Evolutionary conservation across 2,329 filamentous ascomycete species (phyloP).

Genomic region (Cladosporium sp.): DNA sequence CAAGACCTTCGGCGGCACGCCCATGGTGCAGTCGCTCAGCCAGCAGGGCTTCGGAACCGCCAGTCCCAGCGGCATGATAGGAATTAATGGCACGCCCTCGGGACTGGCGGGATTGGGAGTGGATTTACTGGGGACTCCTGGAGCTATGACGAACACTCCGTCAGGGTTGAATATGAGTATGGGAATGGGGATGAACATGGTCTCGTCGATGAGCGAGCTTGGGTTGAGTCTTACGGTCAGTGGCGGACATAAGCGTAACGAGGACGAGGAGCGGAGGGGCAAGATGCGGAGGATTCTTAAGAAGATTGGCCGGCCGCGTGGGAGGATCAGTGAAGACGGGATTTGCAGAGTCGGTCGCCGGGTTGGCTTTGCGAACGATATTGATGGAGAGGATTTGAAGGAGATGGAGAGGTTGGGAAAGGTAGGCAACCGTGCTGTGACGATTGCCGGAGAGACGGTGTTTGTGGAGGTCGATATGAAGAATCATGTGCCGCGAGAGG

Average conservation of each 20-base stretch:
- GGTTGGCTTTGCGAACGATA: slow-evolving; percentile 60
- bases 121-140: slow-evolving; percentile 42
- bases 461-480: slow-evolving; percentile 39
- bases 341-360: slow-evolving; percentile 70
- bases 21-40: slow-evolving; percentile 39
- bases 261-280: slow-evolving; percentile 56
- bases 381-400: slow-evolving; percentile 27
- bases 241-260: slow-evolving; percentile 42
- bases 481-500: slow-evolving; percentile 48
- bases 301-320: slow-evolving; percentile 67
- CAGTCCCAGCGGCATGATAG: slow-evolving; percentile 31
- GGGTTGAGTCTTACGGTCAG: slow-evolving; percentile 44
- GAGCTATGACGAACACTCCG: slow-evolving; percentile 42
- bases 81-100: slow-evolving; percentile 35
- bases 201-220: slow-evolving; percentile 45
- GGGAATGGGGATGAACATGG: slow-evolving; percentile 39
- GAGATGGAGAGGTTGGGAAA: slow-evolving; percentile 26
- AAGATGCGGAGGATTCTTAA: slow-evolving; percentile 64
- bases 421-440: slow-evolving; percentile 39
- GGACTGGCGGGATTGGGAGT: slow-evolving; percentile 32
- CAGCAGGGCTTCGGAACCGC: slow-evolving; percentile 32
- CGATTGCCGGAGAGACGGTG: slow-evolving; percentile 41
- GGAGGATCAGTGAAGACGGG: slow-evolving; percentile 71
- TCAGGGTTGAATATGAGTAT: slow-evolving; percentile 9
- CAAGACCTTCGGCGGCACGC: slow-evolving; percentile 36